These are phyloP conservation scores for Hemerocallis citrina DNA, from an alignment of 106 monocot genomes.

Conservation along the genomic window DNA sequence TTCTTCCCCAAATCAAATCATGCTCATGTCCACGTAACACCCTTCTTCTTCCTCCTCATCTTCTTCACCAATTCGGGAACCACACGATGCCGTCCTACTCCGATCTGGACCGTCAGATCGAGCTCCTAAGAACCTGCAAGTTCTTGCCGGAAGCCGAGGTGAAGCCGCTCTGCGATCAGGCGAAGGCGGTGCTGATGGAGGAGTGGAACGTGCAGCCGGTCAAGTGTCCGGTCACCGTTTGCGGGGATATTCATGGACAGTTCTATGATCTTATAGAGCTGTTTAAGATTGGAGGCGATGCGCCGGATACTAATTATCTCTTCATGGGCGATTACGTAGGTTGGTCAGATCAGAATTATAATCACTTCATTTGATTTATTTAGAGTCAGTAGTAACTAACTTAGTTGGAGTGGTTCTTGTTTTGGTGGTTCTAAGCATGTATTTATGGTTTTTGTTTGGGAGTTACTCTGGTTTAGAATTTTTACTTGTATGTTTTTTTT, in stretches of 20 bases:
- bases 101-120: slow-evolving; percentile 89
- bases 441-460: too few relatives aligned
- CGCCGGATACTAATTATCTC: slow-evolving; percentile 43
- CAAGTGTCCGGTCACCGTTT: slow-evolving; percentile 36
- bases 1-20: too few relatives aligned
- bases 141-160: slow-evolving; percentile 63
- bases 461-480: too few relatives aligned
- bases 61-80: too few relatives aligned
- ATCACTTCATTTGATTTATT: too few relatives aligned
- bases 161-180: slow-evolving; percentile 45
- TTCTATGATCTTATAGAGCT: slow-evolving; percentile 42
- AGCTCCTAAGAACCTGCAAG: slow-evolving; percentile 63
- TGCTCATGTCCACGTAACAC: too few relatives aligned
- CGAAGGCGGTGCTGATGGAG: slow-evolving; percentile 30
- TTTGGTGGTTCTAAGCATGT: too few relatives aligned
- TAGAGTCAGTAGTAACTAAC: too few relatives aligned
- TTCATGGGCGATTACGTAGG: slow-evolving; percentile 53
- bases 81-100: slow-evolving; percentile 43
- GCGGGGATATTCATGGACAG: slow-evolving; percentile 41
- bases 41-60: too few relatives aligned
- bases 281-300: slow-evolving; percentile 33
- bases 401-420: too few relatives aligned
- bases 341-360: too few relatives aligned
- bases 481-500: too few relatives aligned
- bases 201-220: slow-evolving; percentile 46